Evolutionary conservation across 2,329 filamentous ascomycete species (phyloP).

Genomic region (Pseudofabraea citricarpa): DNA sequence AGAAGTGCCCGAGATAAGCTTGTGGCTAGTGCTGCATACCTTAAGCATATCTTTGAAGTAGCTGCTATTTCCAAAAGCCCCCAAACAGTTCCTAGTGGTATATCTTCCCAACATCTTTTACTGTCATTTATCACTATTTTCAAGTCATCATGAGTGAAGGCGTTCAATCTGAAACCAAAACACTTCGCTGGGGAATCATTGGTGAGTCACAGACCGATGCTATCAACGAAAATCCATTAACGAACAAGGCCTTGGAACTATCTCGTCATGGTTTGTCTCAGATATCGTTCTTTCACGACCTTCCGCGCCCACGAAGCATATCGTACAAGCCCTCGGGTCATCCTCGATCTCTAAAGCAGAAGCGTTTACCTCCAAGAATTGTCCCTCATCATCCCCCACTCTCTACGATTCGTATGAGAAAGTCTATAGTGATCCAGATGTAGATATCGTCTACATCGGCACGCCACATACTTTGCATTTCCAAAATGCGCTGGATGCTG

Average conservation of each 20-base stretch:
- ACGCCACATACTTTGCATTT: constrained; percentile 67
- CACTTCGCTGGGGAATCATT: neutral
- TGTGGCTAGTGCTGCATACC: too few species aligned
- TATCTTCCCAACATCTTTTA: neutral
- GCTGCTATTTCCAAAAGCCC: too few species aligned
- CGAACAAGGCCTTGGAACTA: constrained; percentile 33
- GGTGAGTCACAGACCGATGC: neutral
- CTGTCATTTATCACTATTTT: neutral
- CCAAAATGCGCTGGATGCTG: constrained; percentile 57
- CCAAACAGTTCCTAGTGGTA: too few species aligned
- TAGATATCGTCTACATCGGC: constrained; percentile 64
- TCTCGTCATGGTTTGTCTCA: constrained; percentile 40
- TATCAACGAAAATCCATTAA: neutral
- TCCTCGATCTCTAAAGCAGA: constrained; percentile 34
- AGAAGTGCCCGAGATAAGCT: too few species aligned
- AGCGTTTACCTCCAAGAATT: constrained; percentile 32
- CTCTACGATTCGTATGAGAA: constrained; percentile 57
- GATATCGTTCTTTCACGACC: constrained; percentile 34
- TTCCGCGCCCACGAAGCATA: constrained; percentile 33
- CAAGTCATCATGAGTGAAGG: neutral
- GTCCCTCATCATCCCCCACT: constrained; percentile 7
- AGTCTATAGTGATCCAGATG: constrained; percentile 54
- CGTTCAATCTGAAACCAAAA: neutral
- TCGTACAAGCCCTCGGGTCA: constrained; percentile 38
- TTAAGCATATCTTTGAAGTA: too few species aligned